phyloP scores from a whole-genome alignment of 768 basidiomycete species.

The Termitomyces sp. region DNA sequence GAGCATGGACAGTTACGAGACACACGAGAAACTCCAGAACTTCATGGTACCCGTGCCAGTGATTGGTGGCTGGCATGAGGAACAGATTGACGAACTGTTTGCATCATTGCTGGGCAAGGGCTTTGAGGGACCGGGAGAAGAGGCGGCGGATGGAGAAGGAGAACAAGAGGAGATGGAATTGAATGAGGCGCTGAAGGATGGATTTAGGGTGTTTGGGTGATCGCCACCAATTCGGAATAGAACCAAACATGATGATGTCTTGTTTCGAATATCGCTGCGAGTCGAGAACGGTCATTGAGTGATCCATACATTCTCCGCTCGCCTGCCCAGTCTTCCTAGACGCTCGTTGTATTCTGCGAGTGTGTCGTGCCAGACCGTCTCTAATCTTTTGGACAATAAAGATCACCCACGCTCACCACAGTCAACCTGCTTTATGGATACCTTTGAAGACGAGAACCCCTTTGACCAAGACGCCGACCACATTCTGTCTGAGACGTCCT shows the following conservation, averaged over 20 bases:
- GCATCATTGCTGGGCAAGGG: slow-evolving; percentile 79
- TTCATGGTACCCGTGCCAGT: slow-evolving; percentile 89
- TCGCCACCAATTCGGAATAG: slow-evolving; percentile 30
- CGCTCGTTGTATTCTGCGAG: not conserved
- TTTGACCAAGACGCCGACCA: slow-evolving; percentile 47
- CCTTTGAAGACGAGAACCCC: slow-evolving; percentile 63
- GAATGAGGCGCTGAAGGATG: slow-evolving; percentile 29
- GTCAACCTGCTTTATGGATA: slow-evolving; percentile 26
- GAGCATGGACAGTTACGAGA: slow-evolving; percentile 59
- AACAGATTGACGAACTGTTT: slow-evolving; percentile 95
- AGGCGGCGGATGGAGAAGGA: slow-evolving; percentile 19
- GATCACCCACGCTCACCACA: slow-evolving; percentile 4
- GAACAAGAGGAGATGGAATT: slow-evolving; percentile 23
- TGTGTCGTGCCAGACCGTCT: not conserved
- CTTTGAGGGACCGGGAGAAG: slow-evolving; percentile 33
- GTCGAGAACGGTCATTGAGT: not conserved
- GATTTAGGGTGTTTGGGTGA: slow-evolving; percentile 60
- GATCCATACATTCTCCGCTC: not conserved
- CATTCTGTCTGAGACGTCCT: slow-evolving; percentile 40
- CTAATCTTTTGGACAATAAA: not conserved
- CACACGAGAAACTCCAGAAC: slow-evolving; percentile 94
- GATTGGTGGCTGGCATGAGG: slow-evolving; percentile 82
- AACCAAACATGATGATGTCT: slow-evolving; percentile 29
- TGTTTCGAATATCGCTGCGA: slow-evolving; percentile 1
- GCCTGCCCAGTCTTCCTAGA: not conserved